Percentiles rank a stretch among this genome's conserved stretches.
These are phyloP conservation scores for Apiospora aurea DNA, from an alignment of 2,329 filamentous ascomycete species.

Conservation along the genomic window DNA sequence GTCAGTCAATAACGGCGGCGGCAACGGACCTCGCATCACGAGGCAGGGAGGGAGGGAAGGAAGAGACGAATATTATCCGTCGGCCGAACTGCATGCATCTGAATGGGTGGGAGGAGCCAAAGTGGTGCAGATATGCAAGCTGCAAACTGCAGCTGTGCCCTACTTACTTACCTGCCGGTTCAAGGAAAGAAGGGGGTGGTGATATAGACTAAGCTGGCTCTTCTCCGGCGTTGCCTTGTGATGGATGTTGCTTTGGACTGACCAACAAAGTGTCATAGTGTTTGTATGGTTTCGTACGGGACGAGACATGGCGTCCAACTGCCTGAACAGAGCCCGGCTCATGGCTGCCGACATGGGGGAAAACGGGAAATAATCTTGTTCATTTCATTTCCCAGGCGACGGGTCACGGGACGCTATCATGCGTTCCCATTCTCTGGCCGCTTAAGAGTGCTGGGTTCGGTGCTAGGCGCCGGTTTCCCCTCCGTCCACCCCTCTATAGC, in stretches of 20 bases:
- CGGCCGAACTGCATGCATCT: slow-evolving; percentile 14
- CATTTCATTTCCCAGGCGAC: slow-evolving; percentile 9
- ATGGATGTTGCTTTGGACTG: neutral
- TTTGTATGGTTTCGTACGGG: neutral
- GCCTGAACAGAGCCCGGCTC: neutral
- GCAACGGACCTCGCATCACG: slow-evolving; percentile 4
- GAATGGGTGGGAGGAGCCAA: neutral
- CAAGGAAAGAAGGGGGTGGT: neutral
- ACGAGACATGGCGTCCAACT: slow-evolving; percentile 14
- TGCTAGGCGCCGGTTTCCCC: neutral
- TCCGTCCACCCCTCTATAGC: neutral
- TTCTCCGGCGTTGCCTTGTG: slow-evolving; percentile 1
- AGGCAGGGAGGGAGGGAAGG: neutral
- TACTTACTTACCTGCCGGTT: neutral
- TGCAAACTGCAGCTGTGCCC: neutral
- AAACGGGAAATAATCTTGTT: neutral
- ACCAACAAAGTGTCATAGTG: neutral
- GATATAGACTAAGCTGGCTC: slow-evolving; percentile 6
- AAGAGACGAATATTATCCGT: slow-evolving; percentile 17
- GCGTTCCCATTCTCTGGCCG: neutral
- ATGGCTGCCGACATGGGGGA: slow-evolving; percentile 4
- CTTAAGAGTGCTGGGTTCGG: neutral
- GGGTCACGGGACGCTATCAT: slow-evolving; percentile 11
- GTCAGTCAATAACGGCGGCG: slow-evolving; percentile 12
- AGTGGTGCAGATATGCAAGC: neutral